Evolutionary conservation across 2,329 filamentous ascomycete species (phyloP).

Genomic region (Escovopsis sp.): DNA sequence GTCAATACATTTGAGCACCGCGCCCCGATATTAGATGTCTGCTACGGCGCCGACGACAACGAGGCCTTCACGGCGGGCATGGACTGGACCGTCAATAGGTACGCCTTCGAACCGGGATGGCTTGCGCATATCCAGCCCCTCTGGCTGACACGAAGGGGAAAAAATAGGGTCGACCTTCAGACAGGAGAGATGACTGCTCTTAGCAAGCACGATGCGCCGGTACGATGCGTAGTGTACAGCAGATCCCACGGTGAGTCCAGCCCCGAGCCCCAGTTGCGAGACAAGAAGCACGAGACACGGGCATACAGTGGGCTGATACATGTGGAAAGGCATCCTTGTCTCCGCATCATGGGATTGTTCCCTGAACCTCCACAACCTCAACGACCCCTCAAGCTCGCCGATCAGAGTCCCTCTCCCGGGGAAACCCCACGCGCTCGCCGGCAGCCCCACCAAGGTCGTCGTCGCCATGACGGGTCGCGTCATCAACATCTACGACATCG

Average conservation of each 20-base stretch:
- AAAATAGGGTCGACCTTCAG: conserved; percentile 46
- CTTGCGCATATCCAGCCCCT: neutral
- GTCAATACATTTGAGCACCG: conserved; percentile 64
- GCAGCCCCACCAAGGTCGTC: conserved; percentile 67
- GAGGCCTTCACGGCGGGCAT: conserved; percentile 78
- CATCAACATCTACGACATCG: conserved; percentile 89
- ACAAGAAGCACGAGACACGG: neutral
- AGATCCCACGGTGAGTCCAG: conserved; percentile 46
- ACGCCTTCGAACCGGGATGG: conserved; percentile 6
- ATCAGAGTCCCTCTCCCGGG: conserved; percentile 58
- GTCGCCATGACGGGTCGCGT: conserved; percentile 90
- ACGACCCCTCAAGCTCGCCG: conserved; percentile 35
- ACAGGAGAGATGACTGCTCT: conserved; percentile 60
- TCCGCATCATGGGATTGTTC: conserved; percentile 91
- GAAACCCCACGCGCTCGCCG: conserved; percentile 79
- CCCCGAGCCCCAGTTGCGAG: neutral
- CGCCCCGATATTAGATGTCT: conserved; percentile 79
- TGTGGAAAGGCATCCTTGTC: conserved; percentile 49
- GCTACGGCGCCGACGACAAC: conserved; percentile 70
- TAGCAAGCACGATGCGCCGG: conserved; percentile 65
- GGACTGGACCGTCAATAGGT: conserved; percentile 76
- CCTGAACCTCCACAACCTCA: conserved; percentile 66
- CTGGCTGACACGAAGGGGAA: conserved; percentile 1
- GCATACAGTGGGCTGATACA: conserved; percentile 4
- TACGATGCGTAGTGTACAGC: conserved; percentile 74